phyloP scores from a whole-genome alignment of 805 yeast genomes.

The Hanseniaspora thailandica region DNA sequence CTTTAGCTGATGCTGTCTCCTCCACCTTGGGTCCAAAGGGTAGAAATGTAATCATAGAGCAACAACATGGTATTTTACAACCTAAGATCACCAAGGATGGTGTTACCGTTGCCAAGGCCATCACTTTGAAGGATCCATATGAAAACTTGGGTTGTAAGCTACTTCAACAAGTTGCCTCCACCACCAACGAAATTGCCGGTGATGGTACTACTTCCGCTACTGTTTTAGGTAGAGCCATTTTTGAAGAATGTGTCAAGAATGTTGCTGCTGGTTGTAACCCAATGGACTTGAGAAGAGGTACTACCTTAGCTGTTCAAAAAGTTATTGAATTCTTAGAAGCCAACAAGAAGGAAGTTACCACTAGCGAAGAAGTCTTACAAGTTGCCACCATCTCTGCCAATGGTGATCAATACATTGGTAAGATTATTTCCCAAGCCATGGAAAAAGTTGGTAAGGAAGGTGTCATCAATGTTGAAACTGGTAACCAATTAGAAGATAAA shows the following conservation, averaged over 20 bases:
- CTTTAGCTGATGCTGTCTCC: constrained; percentile 89
- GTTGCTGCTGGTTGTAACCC: constrained; percentile 99
- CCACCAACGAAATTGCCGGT: constrained; percentile 95
- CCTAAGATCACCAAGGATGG: constrained; percentile 99
- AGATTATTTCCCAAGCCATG: constrained; percentile 86
- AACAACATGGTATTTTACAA: constrained; percentile 64
- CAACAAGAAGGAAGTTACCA: constrained; percentile 86
- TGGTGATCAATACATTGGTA: constrained; percentile 88
- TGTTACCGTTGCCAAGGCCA: constrained; percentile 87
- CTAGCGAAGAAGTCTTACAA: constrained; percentile 90
- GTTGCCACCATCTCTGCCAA: constrained; percentile 97
- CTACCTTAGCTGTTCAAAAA: constrained; percentile 92
- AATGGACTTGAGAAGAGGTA: constrained; percentile 93
- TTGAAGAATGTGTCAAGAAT: constrained; percentile 87
- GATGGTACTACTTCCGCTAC: constrained; percentile 98
- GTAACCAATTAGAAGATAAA: constrained; percentile 92
- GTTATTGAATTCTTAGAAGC: constrained; percentile 72
- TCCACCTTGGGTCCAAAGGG: constrained; percentile 98
- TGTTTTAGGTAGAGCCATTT: constrained; percentile 86
- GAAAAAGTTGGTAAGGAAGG: constrained; percentile 99
- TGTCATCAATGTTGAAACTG: constrained; percentile 94
- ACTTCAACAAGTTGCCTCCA: constrained; percentile 91
- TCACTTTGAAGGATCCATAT: constrained; percentile 73
- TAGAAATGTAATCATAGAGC: constrained; percentile 92
- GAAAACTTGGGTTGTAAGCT: constrained; percentile 95